A percentile compares a stretch with the other conserved stretches of the same genome.
These are phyloP conservation scores for Candida anutae DNA, from an alignment of 1,139 yeast species.

Conservation along the genomic window DNA sequence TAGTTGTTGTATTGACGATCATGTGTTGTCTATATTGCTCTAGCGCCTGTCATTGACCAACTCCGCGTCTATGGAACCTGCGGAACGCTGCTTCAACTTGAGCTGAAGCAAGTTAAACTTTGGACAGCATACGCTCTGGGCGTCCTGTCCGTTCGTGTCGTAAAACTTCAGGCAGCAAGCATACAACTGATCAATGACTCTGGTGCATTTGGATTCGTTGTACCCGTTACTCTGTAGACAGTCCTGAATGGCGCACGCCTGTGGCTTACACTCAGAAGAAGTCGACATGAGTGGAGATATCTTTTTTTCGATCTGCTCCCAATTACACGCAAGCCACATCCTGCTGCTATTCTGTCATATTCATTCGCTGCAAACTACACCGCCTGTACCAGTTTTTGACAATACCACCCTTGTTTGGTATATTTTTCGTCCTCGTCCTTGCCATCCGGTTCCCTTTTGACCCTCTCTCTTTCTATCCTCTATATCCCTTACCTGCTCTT, in stretches of 20 bases:
- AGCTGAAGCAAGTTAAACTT: slow-evolving; percentile 44
- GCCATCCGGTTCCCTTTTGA: too few relatives aligned
- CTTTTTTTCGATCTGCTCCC: too few relatives aligned
- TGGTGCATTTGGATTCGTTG: slow-evolving; percentile 57
- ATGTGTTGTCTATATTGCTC: not conserved
- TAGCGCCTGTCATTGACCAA: slow-evolving; percentile 13
- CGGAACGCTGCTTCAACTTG: slow-evolving; percentile 49
- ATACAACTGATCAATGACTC: slow-evolving; percentile 50
- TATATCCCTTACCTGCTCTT: too few relatives aligned
- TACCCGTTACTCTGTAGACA: slow-evolving; percentile 48
- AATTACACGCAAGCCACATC: too few relatives aligned
- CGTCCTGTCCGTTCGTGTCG: slow-evolving; percentile 41
- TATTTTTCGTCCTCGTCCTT: too few relatives aligned
- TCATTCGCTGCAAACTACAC: too few relatives aligned
- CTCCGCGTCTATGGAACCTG: slow-evolving; percentile 48
- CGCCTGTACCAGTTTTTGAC: too few relatives aligned
- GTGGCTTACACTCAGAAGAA: slow-evolving; percentile 54
- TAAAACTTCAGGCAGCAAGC: slow-evolving; percentile 55
- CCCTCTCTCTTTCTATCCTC: too few relatives aligned
- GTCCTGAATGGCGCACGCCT: slow-evolving; percentile 66
- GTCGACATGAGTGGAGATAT: too few relatives aligned
- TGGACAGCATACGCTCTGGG: slow-evolving; percentile 64
- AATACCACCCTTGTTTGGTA: too few relatives aligned
- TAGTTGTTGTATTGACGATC: slow-evolving; percentile 2
- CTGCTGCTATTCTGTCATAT: too few relatives aligned